phyloP scores from a whole-genome alignment of 345 rosid species.

The Melastoma malabathricum region DNA sequence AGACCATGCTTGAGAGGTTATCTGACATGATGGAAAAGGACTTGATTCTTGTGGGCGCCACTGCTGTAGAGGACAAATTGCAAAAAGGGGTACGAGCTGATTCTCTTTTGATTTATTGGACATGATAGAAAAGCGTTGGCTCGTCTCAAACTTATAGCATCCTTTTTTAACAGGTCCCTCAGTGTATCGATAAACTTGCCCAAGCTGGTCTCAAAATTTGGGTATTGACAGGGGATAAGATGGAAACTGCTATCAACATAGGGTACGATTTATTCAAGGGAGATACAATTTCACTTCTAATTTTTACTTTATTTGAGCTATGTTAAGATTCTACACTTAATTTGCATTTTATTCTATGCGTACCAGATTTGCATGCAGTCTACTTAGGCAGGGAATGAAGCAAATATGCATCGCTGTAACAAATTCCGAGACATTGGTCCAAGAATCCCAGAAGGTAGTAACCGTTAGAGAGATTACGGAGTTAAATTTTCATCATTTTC shows the following conservation, averaged over 20 bases:
- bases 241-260: slow-evolving; percentile 99
- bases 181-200: slow-evolving; percentile 98
- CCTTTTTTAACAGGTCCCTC: slow-evolving; percentile 57
- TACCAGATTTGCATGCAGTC: slow-evolving; percentile 82
- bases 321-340: slow-evolving; percentile 3
- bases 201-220: slow-evolving; percentile 98
- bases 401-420: slow-evolving; percentile 55
- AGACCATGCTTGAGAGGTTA: slow-evolving; percentile 54
- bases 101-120: slow-evolving; percentile 2
- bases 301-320: slow-evolving; percentile 4
- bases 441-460: slow-evolving; percentile 49
- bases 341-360: slow-evolving; percentile 10
- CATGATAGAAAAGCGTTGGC: not conserved
- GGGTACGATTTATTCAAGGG: slow-evolving; percentile 41
- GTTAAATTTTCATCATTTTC: slow-evolving; percentile 10
- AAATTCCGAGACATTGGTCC: slow-evolving; percentile 32
- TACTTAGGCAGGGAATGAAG: slow-evolving; percentile 94
- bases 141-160: not conserved
- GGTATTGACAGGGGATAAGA: slow-evolving; percentile 99
- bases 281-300: slow-evolving; percentile 5
- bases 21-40: slow-evolving; percentile 87
- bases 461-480: slow-evolving; percentile 7
- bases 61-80: slow-evolving; percentile 98
- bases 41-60: slow-evolving; percentile 83
- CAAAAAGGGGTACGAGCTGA: slow-evolving; percentile 70